Evolutionary conservation across 108 stramenopile genomes (phyloP), one percentile per base, ranked within the genome.

Genomic region (Cyclotella distinguenda): DNA sequence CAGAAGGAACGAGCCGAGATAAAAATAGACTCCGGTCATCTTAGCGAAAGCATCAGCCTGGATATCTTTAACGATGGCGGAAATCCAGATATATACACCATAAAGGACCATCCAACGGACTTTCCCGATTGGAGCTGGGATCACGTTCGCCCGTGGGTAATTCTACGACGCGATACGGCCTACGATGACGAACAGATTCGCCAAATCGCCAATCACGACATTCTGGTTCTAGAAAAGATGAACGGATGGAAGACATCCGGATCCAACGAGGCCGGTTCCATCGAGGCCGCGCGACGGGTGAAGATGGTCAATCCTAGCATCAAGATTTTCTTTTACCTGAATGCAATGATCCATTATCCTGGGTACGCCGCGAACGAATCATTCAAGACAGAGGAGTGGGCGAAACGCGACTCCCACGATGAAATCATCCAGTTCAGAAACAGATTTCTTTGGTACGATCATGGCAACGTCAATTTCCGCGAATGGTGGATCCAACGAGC

Each of bases 401-500:
- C 62, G 1, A 56, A 46, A 13, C 31, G 45, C 16, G 52, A 40
- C 6, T 45, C 31, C 4, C 31, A 61, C 1, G 35, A 62, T 47
- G 13, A 48, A 49, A 26, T 49, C 11, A 43, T 42, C 23, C 49
- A 56, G 31, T 76, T 66, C 42, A 68, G 53, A 32, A 32, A 58
- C 2, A 67, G 40, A 28, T 68, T 61, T 5, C 19, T 58, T 0
- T 68, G 50, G 34, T 76, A 76, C 16, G 47, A 76, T 64, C 74
- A 76, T 25, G 23, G 34, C 27, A 68, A 76, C 58, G 11, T 58
- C 9, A 62, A 76, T 0, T 76, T 76, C 34, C 38, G 66, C 23
- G 62, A 76, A 40, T 76, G 74, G 74, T 76, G 74, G 74, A 64
- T 76, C 54, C 11, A 64, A 23, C 66, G 74, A 8, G 74, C 65